phyloP scores from a whole-genome alignment of 176 grass and related monocot genomes.

The Elymus sibiricus region DNA sequence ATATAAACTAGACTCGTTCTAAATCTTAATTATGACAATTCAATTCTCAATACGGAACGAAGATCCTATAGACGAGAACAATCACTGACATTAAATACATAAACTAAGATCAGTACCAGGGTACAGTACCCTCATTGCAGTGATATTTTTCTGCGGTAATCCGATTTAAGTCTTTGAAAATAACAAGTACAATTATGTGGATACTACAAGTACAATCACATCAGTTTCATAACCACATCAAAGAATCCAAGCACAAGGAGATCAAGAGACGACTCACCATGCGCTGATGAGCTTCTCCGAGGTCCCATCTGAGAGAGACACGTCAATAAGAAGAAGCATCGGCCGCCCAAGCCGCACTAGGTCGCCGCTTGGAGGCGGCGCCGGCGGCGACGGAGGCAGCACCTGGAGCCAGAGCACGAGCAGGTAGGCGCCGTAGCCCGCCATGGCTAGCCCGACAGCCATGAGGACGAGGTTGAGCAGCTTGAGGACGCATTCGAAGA shows the following conservation, averaged over 20 bases:
- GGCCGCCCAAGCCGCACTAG: constrained; percentile 46
- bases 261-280: constrained; percentile 53
- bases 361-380: not conserved
- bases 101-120: constrained; percentile 13
- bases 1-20: not conserved
- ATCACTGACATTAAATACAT: not conserved
- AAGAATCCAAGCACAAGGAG: constrained; percentile 11
- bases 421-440: constrained; percentile 71
- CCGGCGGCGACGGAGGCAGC: constrained; percentile 16
- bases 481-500: constrained; percentile 74
- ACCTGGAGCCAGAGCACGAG: constrained; percentile 69
- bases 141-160: not conserved
- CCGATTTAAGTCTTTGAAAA: not conserved
- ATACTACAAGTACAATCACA: constrained; percentile 14
- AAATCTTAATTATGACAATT: not conserved
- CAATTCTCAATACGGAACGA: not conserved
- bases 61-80: constrained; percentile 2
- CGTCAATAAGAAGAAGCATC: constrained; percentile 36
- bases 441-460: constrained; percentile 63
- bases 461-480: constrained; percentile 71
- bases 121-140: not conserved
- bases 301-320: constrained; percentile 33
- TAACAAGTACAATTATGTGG: not conserved
- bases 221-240: not conserved
- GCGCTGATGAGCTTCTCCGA: constrained; percentile 54